Base-by-base conservation (phyloP, 768 basidiomycete genomes). In the Exsudoporus frostii region DNA sequence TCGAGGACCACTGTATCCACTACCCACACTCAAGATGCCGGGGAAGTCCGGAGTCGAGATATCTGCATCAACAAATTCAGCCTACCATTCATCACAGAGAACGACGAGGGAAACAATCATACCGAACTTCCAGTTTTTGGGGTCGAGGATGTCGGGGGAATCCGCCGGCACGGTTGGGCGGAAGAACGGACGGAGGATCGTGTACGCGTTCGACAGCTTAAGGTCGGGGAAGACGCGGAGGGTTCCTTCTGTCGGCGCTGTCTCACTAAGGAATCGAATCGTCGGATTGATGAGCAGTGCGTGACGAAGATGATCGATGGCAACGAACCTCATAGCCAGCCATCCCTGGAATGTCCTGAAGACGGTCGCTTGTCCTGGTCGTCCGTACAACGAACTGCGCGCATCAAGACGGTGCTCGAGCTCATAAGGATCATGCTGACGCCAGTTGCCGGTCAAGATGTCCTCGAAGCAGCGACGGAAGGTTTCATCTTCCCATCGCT, bases 121-220 rank as follows among this genome's bases (percentile, higher is more conserved):
- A 59, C 81, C 81, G 29, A 79, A 77, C 49, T 74, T 71, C 83
- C 83, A 83, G 63, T 76, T 82, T 51, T 79, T 72, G n/a, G 74
- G 61, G 43, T 80, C 70, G 22, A 76, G 65, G n/a, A 78, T 74
- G 7, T 76, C 76, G 5, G 70, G 65, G 11, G 76, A 76, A 40
- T 70, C 67, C 3, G 63, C 57, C 0, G 73, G 60, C 19, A 78
- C 75, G 3, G 71, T 67, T 0, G 80, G 80, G 11, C 74, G 74
- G 76, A 91, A 89, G 79, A 92, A 90, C 0, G 89, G 89, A 17
- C 89, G 78, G 6, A 92, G 74, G 32, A 90, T 84, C 54, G 79
- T 76, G 65, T 90, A 90, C 0, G 86, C 80, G 51, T 86, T 90
- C 10, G 84, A 82, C 6, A 90, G 69, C 19, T 75, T 60, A 34